Percentiles rank a stretch among this genome's conserved stretches.
These are phyloP conservation scores for Colletotrichum neosansevieriae DNA, from an alignment of 2,329 filamentous ascomycete genomes.

Conservation along the genomic window DNA sequence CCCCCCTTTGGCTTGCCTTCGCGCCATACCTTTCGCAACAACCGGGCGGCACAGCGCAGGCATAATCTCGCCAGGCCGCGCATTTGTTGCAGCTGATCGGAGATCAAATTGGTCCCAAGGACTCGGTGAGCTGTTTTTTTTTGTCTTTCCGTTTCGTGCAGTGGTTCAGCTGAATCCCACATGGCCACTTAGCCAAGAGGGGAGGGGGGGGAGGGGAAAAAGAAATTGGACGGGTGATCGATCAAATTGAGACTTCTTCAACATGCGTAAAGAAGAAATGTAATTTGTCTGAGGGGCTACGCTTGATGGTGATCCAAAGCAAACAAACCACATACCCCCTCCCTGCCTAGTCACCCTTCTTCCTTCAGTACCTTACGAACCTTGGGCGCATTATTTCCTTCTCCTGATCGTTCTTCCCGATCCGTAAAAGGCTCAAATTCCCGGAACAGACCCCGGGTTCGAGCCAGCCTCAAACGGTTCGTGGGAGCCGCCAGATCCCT, in stretches of 20 bases:
- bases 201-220: no score
- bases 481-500: conserved; percentile 21
- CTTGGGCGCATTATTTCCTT: background rate
- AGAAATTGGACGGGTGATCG: background rate
- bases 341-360: background rate
- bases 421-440: background rate
- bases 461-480: background rate
- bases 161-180: conserved; percentile 30
- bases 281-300: no score
- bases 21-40: no score
- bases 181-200: background rate
- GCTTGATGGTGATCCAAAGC: no score
- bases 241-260: no score
- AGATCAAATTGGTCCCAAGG: conserved; percentile 28
- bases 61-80: conserved; percentile 3
- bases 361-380: no score
- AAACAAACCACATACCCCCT: background rate
- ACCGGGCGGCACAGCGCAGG: conserved; percentile 9
- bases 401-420: background rate
- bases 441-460: background rate
- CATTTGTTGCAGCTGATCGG: conserved; percentile 22
- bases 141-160: no score
- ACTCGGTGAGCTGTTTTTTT: background rate
- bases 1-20: no score
- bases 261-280: background rate